Evolutionary conservation across 2,329 filamentous ascomycete species (phyloP), one percentile per base, ranked within the genome.

Genomic region (Aspergillus floridensis): DNA sequence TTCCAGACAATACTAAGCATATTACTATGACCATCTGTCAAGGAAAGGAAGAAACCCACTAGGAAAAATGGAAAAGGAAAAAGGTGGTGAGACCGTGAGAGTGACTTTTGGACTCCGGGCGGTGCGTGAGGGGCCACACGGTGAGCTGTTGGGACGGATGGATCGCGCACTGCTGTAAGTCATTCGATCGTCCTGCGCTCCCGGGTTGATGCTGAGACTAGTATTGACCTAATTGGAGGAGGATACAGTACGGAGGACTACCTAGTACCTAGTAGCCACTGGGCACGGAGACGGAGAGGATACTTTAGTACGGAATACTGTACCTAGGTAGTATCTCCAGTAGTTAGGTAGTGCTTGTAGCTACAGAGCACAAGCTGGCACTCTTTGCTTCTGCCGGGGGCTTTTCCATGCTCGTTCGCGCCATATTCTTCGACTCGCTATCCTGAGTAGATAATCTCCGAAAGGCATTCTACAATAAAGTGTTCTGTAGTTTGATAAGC

Each of bases 161-260:
- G 38, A 44, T 44, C 38, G 38, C 63, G 63, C 58, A 38, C 59
- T 60, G 63, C 65, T 66, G 65, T 65, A 66, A 66, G 65, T 66
- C 63, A 66, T 66, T 64, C 53, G 64, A 67, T 66, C 65, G 65
- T 62, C 63, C 56, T 62, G 59, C 56, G 50, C 58, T 59, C 52
- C 63, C 61, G 61, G 61, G 62, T 65, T 66, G 62, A 66, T 65
- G 63, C 64, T 68, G 58, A 65, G 1, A 7, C 16, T 16, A n/a
- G 16, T 12, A 4, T 57, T 64, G 21, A 29, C 7, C 26, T 53
- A 54, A 46, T 49, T 44, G 49, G 53, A 51, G 59, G 60, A 26
- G 59, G 57, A 63, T 64, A 56, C 52, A 58, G 16, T 19, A n/a
- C 11, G 11, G 35, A 16, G 11, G 35, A 50, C 22, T 22, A 22